These are phyloP conservation scores for Quercus bicolor DNA, from an alignment of 306 rosid species.

Conservation along the genomic window DNA sequence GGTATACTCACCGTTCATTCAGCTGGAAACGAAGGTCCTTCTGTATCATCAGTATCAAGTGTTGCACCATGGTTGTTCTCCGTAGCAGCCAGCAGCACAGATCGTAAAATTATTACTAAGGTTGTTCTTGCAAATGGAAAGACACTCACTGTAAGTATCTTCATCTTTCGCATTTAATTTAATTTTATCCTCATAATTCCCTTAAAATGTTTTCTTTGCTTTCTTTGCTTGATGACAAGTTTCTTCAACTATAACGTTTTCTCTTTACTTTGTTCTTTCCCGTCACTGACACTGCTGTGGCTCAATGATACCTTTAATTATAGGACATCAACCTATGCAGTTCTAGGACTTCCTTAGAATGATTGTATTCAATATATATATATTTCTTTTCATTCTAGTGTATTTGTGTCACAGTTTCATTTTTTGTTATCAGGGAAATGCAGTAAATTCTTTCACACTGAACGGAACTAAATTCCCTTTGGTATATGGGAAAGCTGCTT, in stretches of 20 bases:
- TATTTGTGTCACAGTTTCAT: too few relatives aligned
- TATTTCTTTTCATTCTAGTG: too few relatives aligned
- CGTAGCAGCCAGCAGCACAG: slow-evolving; percentile 27
- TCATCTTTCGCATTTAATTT: too few relatives aligned
- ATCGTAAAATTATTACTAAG: not conserved
- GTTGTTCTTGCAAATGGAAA: slow-evolving; percentile 20
- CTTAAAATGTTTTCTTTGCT: not conserved
- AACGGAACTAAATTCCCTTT: slow-evolving; percentile 11
- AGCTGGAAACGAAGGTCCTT: slow-evolving; percentile 28
- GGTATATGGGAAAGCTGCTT: not conserved
- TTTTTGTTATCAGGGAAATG: not conserved
- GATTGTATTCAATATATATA: too few relatives aligned
- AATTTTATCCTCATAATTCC: too few relatives aligned
- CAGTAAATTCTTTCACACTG: slow-evolving; percentile 5
- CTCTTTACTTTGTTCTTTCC: too few relatives aligned
- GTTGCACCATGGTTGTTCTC: slow-evolving; percentile 26
- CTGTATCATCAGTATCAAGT: not conserved
- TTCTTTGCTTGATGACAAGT: too few relatives aligned
- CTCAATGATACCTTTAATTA: too few relatives aligned
- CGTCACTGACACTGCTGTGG: too few relatives aligned
- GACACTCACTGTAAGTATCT: not conserved
- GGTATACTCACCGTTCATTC: slow-evolving; percentile 16
- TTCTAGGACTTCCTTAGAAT: too few relatives aligned
- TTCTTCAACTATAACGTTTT: too few relatives aligned
- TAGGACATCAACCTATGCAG: too few relatives aligned